A percentile compares a stretch with the other conserved stretches of the same genome.
Evolutionary conservation across 2,329 filamentous ascomycete species (phyloP).

Genomic region (Aspergillus hortae): DNA sequence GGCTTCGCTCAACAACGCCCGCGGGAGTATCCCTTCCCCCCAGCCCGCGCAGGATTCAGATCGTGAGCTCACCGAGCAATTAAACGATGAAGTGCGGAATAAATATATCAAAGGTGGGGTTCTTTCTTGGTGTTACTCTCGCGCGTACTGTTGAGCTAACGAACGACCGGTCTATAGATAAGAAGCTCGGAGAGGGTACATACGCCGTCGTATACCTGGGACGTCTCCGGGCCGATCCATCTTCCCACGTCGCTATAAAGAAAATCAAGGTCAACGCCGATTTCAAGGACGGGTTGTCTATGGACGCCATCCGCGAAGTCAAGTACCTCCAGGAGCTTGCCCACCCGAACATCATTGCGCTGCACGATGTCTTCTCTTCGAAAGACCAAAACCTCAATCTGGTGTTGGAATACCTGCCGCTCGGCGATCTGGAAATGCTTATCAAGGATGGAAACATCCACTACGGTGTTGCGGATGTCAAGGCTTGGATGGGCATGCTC

Average conservation of each 20-base stretch:
- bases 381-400: slow-evolving; percentile 96
- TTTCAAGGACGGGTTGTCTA: slow-evolving; percentile 85
- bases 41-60: slow-evolving; percentile 23
- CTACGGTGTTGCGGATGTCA: slow-evolving; percentile 87
- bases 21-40: slow-evolving; percentile 14
- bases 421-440: slow-evolving; percentile 92
- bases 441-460: slow-evolving; percentile 81
- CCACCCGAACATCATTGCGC: slow-evolving; percentile 91
- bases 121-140: background rate
- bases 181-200: slow-evolving; percentile 91
- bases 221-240: slow-evolving; percentile 68
- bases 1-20: slow-evolving; percentile 18
- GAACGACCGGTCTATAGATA: slow-evolving; percentile 52
- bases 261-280: slow-evolving; percentile 53
- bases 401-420: slow-evolving; percentile 87
- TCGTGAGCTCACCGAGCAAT: slow-evolving; percentile 62
- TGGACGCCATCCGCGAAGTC: slow-evolving; percentile 93
- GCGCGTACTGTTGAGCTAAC: background rate
- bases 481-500: slow-evolving; percentile 99
- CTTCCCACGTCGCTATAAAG: slow-evolving; percentile 67
- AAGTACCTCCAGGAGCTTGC: slow-evolving; percentile 91
- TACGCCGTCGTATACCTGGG: slow-evolving; percentile 95
- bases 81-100: slow-evolving; percentile 75
- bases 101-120: slow-evolving; percentile 81
- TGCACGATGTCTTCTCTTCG: slow-evolving; percentile 89